Evolutionary conservation across 2,329 filamentous ascomycete species (phyloP).

Genomic region (Neurospora sp.): DNA sequence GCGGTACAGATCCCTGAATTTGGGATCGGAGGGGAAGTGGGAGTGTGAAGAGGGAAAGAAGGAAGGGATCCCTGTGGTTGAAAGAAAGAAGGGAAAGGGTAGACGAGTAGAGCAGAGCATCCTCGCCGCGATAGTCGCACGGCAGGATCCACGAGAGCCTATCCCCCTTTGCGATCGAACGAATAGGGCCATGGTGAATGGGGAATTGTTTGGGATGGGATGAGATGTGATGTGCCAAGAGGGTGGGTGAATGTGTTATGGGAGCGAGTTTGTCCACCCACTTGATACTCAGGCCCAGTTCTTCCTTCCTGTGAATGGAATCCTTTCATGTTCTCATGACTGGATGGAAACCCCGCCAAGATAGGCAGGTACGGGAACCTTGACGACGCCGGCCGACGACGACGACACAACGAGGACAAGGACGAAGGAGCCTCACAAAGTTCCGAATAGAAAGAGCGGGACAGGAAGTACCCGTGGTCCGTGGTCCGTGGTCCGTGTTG

Average conservation of each 20-base stretch:
- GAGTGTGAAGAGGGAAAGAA: neutral
- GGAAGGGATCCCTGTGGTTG: neutral
- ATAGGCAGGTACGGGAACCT: neutral
- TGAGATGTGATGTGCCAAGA: neutral
- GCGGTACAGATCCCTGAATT: neutral
- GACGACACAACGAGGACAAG: neutral
- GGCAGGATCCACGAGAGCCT: slow-evolving; percentile 3
- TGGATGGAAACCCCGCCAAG: neutral
- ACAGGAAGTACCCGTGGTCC: neutral
- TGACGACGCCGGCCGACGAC: neutral
- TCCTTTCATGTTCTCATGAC: neutral
- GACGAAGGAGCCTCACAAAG: neutral
- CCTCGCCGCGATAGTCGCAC: slow-evolving; percentile 3
- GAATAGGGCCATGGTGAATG: slow-evolving; percentile 6
- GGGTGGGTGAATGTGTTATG: neutral
- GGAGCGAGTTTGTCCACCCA: neutral
- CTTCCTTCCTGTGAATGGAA: neutral
- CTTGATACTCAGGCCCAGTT: neutral
- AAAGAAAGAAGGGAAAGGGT: neutral
- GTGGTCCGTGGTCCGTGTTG: neutral
- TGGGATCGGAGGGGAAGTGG: neutral
- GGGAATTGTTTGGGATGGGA: neutral
- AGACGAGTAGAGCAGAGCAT: neutral
- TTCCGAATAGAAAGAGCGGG: neutral
- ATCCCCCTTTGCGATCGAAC: slow-evolving; percentile 8